phyloP scores from a whole-genome alignment of 2,329 filamentous ascomycete species.

The Colletotrichum gigasporum region DNA sequence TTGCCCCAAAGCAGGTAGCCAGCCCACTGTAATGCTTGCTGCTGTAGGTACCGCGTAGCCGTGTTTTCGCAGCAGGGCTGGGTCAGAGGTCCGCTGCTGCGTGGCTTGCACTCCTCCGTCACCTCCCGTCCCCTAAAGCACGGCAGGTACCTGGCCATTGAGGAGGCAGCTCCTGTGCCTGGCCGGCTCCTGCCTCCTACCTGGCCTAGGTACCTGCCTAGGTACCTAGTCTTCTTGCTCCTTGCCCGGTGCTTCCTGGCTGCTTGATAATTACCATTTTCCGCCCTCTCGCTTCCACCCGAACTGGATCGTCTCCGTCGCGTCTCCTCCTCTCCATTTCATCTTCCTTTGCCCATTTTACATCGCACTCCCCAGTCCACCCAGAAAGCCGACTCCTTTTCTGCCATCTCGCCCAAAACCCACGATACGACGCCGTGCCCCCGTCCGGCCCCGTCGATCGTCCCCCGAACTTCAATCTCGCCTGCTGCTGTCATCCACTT shows the following conservation, averaged over 20 bases:
- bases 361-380: not conserved
- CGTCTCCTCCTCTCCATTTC: not conserved
- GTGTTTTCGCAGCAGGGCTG: too few relatives aligned
- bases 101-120: constrained; percentile 3
- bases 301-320: not conserved
- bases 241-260: too few relatives aligned
- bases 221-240: not conserved
- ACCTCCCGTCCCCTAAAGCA: constrained; percentile 18
- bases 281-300: not conserved
- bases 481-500: constrained; percentile 14
- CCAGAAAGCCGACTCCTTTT: not conserved
- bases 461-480: constrained; percentile 23
- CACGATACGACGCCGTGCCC: constrained; percentile 15
- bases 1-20: too few relatives aligned
- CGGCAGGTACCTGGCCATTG: too few relatives aligned
- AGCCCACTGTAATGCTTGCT: too few relatives aligned
- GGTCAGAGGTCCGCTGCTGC: too few relatives aligned
- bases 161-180: not conserved
- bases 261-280: not conserved
- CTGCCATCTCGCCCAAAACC: not conserved
- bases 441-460: constrained; percentile 23
- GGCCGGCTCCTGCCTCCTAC: not conserved
- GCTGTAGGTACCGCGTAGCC: too few relatives aligned
- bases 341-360: not conserved
- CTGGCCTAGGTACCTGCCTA: not conserved